Percentiles rank a stretch among this genome's conserved stretches.
Evolutionary conservation across 2,329 filamentous ascomycete genomes (phyloP).

Genomic region (Xylaria sp.): DNA sequence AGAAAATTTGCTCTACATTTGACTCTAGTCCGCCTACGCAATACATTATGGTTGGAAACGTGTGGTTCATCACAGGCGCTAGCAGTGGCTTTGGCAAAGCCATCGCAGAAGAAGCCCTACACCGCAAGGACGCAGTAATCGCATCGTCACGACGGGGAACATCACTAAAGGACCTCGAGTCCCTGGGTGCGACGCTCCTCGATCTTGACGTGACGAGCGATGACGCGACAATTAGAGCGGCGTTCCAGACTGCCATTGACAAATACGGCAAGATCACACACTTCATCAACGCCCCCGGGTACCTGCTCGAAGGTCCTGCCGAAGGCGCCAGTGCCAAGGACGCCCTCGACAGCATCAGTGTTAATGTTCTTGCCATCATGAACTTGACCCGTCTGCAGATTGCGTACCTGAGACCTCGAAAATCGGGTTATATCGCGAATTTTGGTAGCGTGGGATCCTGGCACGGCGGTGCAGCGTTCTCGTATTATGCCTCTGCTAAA

Average conservation of each 20-base stretch:
- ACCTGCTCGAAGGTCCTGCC: slow-evolving; percentile 55
- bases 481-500: slow-evolving; percentile 56
- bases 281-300: slow-evolving; percentile 62
- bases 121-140: slow-evolving; percentile 61
- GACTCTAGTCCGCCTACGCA: not conserved
- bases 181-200: slow-evolving; percentile 56
- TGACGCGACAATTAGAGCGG: slow-evolving; percentile 52
- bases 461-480: slow-evolving; percentile 46
- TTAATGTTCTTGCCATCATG: slow-evolving; percentile 57
- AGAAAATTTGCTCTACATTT: not conserved
- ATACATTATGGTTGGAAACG: slow-evolving; percentile 42
- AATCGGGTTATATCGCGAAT: slow-evolving; percentile 54
- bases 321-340: slow-evolving; percentile 54
- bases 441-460: slow-evolving; percentile 57
- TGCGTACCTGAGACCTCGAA: slow-evolving; percentile 51
- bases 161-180: slow-evolving; percentile 56
- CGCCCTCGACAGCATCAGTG: slow-evolving; percentile 49
- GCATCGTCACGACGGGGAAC: slow-evolving; percentile 60
- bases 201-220: slow-evolving; percentile 60
- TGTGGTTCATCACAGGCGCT: slow-evolving; percentile 66
- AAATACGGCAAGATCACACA: slow-evolving; percentile 58
- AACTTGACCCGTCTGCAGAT: slow-evolving; percentile 54
- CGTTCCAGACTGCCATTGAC: slow-evolving; percentile 50
- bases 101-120: slow-evolving; percentile 58
- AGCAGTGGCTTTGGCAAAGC: slow-evolving; percentile 63